Percentiles rank a stretch among this genome's conserved stretches.
phyloP scores from a whole-genome alignment of 2,329 filamentous ascomycete species.

The Apiospora saccharicola region DNA sequence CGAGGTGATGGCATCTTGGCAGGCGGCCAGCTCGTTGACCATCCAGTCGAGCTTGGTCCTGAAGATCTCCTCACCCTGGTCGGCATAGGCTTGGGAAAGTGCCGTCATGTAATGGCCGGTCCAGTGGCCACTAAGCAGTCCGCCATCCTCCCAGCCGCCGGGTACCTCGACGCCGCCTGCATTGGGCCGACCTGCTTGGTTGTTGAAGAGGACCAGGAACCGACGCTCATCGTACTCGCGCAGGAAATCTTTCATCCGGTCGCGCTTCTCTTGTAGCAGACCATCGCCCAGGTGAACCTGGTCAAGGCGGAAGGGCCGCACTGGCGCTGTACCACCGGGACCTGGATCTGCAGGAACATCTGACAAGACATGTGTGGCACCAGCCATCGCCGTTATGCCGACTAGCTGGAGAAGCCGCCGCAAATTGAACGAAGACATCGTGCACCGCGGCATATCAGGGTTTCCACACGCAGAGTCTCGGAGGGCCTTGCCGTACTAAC shows the following conservation, averaged over 20 bases:
- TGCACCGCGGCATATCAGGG: not conserved
- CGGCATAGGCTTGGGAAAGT: conserved; percentile 43
- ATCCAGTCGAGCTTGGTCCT: conserved; percentile 45
- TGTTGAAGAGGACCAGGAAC: conserved; percentile 43
- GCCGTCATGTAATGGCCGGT: conserved; percentile 44
- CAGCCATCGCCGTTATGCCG: conserved; percentile 26
- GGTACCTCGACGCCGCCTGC: conserved; percentile 36
- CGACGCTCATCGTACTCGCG: conserved; percentile 40
- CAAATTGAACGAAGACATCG: not conserved
- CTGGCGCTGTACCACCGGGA: conserved; percentile 40
- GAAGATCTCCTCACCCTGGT: conserved; percentile 40
- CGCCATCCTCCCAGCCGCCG: conserved; percentile 45
- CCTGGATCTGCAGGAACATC: conserved; percentile 35
- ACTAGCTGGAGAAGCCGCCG: not conserved
- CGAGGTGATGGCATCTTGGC: conserved; percentile 42
- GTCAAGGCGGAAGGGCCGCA: conserved; percentile 43
- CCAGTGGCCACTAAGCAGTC: conserved; percentile 45
- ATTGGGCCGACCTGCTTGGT: conserved; percentile 42
- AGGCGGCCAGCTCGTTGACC: conserved; percentile 41
- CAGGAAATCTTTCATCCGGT: conserved; percentile 41
- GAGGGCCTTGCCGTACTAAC: not conserved
- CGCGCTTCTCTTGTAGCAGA: conserved; percentile 44
- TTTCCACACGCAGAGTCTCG: too few species aligned
- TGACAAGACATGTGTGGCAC: conserved; percentile 7
- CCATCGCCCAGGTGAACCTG: conserved; percentile 42